phyloP scores from a whole-genome alignment of 225 moss, liverwort and hornwort species.

The Ulota crispa region DNA sequence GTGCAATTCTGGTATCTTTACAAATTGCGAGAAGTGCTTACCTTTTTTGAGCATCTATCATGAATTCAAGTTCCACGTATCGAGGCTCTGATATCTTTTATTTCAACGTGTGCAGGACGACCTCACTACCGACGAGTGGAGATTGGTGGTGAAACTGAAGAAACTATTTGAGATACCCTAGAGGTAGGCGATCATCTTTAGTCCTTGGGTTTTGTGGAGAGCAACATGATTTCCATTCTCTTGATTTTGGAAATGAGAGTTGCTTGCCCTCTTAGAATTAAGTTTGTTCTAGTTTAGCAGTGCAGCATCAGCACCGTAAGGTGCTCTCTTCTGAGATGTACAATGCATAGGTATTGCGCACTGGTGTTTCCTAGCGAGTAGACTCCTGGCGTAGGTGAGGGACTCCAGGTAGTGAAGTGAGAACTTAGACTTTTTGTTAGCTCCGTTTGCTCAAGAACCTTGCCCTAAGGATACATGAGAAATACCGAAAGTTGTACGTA shows the following conservation, averaged over 20 bases:
- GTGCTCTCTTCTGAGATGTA: slow-evolving; percentile 50
- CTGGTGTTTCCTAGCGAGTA: slow-evolving; percentile 33
- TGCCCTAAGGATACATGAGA: slow-evolving; percentile 31
- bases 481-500: slow-evolving; percentile 30
- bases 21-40: not conserved
- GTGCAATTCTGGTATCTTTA: not conserved
- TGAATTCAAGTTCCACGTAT: not conserved
- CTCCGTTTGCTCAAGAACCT: slow-evolving; percentile 37
- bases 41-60: not conserved
- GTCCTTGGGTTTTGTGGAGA: slow-evolving; percentile 26
- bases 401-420: slow-evolving; percentile 26
- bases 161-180: slow-evolving; percentile 59
- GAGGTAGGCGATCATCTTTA: slow-evolving; percentile 3
- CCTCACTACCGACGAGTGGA: slow-evolving; percentile 63
- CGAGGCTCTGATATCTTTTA: not conserved
- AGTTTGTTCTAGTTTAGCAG: slow-evolving; percentile 39
- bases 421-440: slow-evolving; percentile 27
- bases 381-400: slow-evolving; percentile 38
- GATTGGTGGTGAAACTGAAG: slow-evolving; percentile 64
- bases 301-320: slow-evolving; percentile 50
- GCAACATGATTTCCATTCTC: slow-evolving; percentile 18
- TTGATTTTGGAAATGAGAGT: slow-evolving; percentile 39
- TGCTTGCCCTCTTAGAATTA: slow-evolving; percentile 30
- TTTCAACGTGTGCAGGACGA: slow-evolving; percentile 52
- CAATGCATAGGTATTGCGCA: slow-evolving; percentile 47